These are phyloP conservation scores for Phialemonium atrogriseum DNA, from an alignment of 2,329 filamentous ascomycete genomes.

Conservation along the genomic window DNA sequence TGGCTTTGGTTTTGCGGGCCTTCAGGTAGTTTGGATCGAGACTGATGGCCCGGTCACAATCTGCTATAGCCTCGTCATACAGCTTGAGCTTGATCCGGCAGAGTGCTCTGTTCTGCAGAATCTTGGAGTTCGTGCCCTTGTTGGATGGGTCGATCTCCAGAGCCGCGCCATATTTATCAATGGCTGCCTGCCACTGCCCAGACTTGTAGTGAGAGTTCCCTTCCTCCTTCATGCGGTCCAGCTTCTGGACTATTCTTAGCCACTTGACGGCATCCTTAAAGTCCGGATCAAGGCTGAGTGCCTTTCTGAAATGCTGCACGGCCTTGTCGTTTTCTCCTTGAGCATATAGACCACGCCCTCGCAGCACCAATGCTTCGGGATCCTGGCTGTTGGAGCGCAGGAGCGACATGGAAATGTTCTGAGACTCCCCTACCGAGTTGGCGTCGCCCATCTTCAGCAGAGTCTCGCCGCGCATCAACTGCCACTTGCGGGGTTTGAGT, in stretches of 20 bases:
- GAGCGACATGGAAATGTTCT: slow-evolving; percentile 84
- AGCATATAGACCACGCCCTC: slow-evolving; percentile 78
- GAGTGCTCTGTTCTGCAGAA: slow-evolving; percentile 86
- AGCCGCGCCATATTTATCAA: slow-evolving; percentile 77
- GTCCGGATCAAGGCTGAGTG: slow-evolving; percentile 84
- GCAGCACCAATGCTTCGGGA: slow-evolving; percentile 84
- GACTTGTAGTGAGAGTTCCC: slow-evolving; percentile 88
- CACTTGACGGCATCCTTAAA: slow-evolving; percentile 83
- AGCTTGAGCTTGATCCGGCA: slow-evolving; percentile 79
- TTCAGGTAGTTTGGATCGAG: slow-evolving; percentile 83
- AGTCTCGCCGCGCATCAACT: slow-evolving; percentile 83
- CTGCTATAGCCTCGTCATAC: slow-evolving; percentile 70
- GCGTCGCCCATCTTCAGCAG: slow-evolving; percentile 86
- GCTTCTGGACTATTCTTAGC: slow-evolving; percentile 80
- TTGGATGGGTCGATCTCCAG: slow-evolving; percentile 80
- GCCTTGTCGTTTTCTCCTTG: slow-evolving; percentile 95
- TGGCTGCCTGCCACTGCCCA: slow-evolving; percentile 68
- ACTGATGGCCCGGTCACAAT: slow-evolving; percentile 76
- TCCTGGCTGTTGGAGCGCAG: slow-evolving; percentile 83
- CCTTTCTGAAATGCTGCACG: slow-evolving; percentile 83
- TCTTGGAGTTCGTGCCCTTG: slow-evolving; percentile 88
- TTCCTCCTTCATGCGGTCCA: slow-evolving; percentile 89
- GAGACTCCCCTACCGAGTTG: slow-evolving; percentile 83
- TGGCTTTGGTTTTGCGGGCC: slow-evolving; percentile 89
- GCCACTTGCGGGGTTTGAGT: slow-evolving; percentile 83